A percentile compares a stretch with the other conserved stretches of the same genome.
Evolutionary conservation across 208 protist genomes (phyloP).

Genomic region (Leptomonas pyrrhocoris): DNA sequence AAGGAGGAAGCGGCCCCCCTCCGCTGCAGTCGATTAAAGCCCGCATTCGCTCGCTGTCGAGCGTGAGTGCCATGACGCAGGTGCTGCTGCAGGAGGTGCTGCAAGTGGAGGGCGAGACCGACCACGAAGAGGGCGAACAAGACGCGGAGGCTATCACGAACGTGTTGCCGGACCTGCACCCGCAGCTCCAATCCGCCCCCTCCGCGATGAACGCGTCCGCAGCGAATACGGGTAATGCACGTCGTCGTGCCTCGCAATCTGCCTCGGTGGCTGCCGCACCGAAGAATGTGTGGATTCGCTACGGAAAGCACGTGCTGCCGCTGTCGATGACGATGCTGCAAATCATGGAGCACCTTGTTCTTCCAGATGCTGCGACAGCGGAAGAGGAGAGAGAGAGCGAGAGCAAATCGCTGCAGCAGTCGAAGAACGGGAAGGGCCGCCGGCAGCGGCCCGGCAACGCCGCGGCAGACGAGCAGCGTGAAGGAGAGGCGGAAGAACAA

Average conservation of each 20-base stretch:
- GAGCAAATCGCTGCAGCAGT: not conserved
- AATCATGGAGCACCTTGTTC: slow-evolving; percentile 52
- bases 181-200: not conserved
- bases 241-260: not conserved
- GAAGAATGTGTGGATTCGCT: slow-evolving; percentile 68
- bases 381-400: slow-evolving; percentile 1
- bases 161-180: slow-evolving; percentile 33
- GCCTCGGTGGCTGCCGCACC: not conserved
- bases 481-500: not conserved
- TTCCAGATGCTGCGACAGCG: slow-evolving; percentile 15
- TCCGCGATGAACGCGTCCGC: not conserved
- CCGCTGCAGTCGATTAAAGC: slow-evolving; percentile 27
- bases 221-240: not conserved
- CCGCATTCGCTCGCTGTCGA: slow-evolving; percentile 29
- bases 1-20: not conserved
- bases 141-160: slow-evolving; percentile 28
- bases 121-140: slow-evolving; percentile 17
- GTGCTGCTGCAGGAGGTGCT: slow-evolving; percentile 31
- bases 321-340: slow-evolving; percentile 82
- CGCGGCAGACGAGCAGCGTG: not conserved
- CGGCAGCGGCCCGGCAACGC: not conserved
- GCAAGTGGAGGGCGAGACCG: slow-evolving; percentile 14
- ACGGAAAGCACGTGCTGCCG: slow-evolving; percentile 66
- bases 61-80: slow-evolving; percentile 33
- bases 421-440: not conserved